Evolutionary conservation across 306 rosid genomes (phyloP).

Genomic region (Vachellia pachyceras): DNA sequence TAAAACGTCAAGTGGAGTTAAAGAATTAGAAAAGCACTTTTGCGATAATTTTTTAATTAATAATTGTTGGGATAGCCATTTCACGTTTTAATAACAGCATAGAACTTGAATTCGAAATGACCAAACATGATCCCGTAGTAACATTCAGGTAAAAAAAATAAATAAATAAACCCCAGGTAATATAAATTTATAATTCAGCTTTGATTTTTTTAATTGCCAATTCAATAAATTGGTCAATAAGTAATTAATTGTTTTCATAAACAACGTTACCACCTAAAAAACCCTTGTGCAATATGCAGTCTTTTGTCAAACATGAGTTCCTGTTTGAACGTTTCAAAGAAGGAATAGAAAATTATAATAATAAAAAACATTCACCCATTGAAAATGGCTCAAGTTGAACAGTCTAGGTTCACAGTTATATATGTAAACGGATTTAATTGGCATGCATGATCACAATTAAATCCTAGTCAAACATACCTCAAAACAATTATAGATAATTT

Average conservation of each 20-base stretch:
- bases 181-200: background rate
- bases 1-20: no score
- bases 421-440: no score
- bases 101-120: background rate
- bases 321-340: constrained; percentile 1
- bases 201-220: background rate
- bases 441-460: background rate
- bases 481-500: no score
- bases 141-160: background rate
- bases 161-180: background rate
- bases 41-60: no score
- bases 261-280: background rate
- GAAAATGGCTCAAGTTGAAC: background rate
- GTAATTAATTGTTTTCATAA: background rate
- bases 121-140: background rate
- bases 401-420: background rate
- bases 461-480: background rate
- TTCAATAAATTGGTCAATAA: background rate
- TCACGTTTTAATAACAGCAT: background rate
- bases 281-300: background rate
- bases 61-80: background rate
- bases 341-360: background rate
- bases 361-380: background rate
- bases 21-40: no score
- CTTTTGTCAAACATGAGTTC: background rate